These are phyloP conservation scores for Termitomyces sp. DNA, from an alignment of 768 basidiomycete species.

Conservation along the genomic window DNA sequence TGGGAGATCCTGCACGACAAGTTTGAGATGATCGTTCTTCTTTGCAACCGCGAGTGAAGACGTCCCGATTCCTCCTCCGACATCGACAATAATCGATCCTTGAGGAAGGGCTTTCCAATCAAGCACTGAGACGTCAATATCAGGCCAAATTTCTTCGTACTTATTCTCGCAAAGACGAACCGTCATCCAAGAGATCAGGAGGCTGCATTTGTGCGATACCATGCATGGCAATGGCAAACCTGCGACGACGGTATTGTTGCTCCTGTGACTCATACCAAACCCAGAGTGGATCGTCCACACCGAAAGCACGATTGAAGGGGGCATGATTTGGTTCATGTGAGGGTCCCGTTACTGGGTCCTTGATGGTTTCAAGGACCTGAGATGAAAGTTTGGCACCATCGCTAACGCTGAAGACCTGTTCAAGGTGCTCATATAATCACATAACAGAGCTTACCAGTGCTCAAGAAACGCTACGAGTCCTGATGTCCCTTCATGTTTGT, in stretches of 20 bases:
- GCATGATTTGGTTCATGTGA: conserved; percentile 16
- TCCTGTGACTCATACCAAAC: too few species aligned
- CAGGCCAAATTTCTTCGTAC: neutral
- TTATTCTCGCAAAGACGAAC: neutral
- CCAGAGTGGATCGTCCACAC: neutral
- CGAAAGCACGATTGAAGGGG: conserved; percentile 7
- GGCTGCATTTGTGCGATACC: conserved; percentile 1
- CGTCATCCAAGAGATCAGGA: neutral
- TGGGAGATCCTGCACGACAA: conserved; percentile 23
- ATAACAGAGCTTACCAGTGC: conserved; percentile 13
- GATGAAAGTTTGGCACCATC: conserved; percentile 18
- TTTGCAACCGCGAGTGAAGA: conserved; percentile 18
- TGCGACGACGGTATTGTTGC: neutral
- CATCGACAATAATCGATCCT: conserved; percentile 24
- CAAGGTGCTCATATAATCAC: neutral
- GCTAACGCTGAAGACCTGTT: conserved; percentile 15
- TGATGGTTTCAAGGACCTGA: conserved; percentile 22
- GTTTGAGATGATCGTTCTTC: conserved; percentile 15
- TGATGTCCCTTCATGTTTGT: conserved; percentile 23
- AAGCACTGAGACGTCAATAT: conserved; percentile 12
- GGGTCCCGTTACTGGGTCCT: conserved; percentile 15
- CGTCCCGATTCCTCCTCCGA: conserved; percentile 25
- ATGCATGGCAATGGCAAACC: neutral
- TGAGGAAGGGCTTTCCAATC: conserved; percentile 20
- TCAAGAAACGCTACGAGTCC: conserved; percentile 23